Percentiles rank a stretch among this genome's conserved stretches.
phyloP scores from a whole-genome alignment of 495 filamentous ascomycete species.

The Darksidea phi region DNA sequence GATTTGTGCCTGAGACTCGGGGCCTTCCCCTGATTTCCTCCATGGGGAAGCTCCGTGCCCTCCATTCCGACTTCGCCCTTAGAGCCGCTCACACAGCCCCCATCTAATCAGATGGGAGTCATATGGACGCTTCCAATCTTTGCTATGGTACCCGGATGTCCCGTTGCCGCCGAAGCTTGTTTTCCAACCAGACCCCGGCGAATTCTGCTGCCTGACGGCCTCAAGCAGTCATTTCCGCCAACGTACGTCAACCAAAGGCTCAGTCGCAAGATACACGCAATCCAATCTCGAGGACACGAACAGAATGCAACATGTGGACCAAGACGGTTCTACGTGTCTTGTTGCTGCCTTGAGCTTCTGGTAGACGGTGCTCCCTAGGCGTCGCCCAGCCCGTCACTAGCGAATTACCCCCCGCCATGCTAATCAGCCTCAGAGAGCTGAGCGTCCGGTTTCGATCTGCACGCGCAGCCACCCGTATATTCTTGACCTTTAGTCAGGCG shows the following conservation, averaged over 20 bases:
- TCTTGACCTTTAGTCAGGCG: conserved; percentile 15
- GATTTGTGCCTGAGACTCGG: conserved; percentile 8
- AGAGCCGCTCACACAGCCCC: conserved; percentile 5
- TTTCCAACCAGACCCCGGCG: conserved; percentile 11
- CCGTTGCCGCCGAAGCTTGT: conserved; percentile 5
- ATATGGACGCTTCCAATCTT: conserved; percentile 8
- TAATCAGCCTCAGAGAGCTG: conserved; percentile 8
- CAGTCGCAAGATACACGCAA: conserved; percentile 10
- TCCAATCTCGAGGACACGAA: neutral
- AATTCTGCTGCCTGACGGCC: conserved; percentile 32
- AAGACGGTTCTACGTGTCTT: neutral
- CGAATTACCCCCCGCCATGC: conserved; percentile 5
- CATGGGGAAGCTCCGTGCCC: conserved; percentile 10
- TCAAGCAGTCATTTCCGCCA: conserved; percentile 4
- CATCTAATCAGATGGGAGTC: conserved; percentile 23
- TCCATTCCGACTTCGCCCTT: conserved; percentile 19
- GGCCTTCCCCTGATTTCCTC: conserved; percentile 1
- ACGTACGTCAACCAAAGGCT: conserved; percentile 13
- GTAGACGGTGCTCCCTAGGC: neutral
- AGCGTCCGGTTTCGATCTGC: conserved; percentile 5
- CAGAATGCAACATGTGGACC: neutral
- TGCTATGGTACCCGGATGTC: conserved; percentile 2
- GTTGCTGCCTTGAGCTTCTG: neutral
- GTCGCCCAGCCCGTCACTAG: neutral
- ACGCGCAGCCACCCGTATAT: conserved; percentile 14